phyloP scores from a whole-genome alignment of 495 filamentous ascomycete species.

The Choiromyces venosus region DNA sequence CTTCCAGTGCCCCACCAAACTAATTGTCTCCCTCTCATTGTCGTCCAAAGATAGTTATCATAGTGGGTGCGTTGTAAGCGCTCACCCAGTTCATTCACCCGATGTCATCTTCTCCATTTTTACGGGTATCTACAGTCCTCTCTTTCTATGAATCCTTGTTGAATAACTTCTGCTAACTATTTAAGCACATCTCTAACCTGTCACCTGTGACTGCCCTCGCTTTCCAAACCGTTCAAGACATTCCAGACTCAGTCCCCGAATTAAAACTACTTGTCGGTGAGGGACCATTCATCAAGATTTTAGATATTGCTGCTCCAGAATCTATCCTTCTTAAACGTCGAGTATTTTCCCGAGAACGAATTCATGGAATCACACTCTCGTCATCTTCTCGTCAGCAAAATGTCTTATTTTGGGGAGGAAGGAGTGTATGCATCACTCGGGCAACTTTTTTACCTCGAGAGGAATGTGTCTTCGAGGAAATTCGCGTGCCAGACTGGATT shows the following conservation, averaged over 20 bases:
- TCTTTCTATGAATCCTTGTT: neutral
- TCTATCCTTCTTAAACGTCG: conserved; percentile 43
- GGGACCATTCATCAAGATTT: conserved; percentile 63
- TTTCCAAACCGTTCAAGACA: conserved; percentile 20
- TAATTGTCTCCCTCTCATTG: neutral
- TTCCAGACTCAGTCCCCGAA: neutral
- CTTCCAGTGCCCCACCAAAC: neutral
- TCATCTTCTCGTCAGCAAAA: conserved; percentile 16
- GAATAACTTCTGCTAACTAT: neutral
- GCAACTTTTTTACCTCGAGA: conserved; percentile 17
- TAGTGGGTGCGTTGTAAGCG: neutral
- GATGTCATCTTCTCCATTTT: neutral
- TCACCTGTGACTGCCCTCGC: conserved; percentile 38
- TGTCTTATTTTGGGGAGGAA: conserved; percentile 57
- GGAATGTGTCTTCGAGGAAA: conserved; percentile 24
- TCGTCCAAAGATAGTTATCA: neutral
- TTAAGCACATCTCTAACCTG: conserved; percentile 26
- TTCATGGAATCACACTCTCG: conserved; percentile 60
- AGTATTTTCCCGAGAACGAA: conserved; percentile 59
- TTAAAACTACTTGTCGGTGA: conserved; percentile 61
- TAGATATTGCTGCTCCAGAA: conserved; percentile 44
- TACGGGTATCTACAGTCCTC: neutral
- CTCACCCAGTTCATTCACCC: neutral
- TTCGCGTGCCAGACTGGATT: conserved; percentile 69
- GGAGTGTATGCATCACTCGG: conserved; percentile 42